phyloP scores from a whole-genome alignment of 371 early-diverging fungal genomes.

The Mortierella sp. region DNA sequence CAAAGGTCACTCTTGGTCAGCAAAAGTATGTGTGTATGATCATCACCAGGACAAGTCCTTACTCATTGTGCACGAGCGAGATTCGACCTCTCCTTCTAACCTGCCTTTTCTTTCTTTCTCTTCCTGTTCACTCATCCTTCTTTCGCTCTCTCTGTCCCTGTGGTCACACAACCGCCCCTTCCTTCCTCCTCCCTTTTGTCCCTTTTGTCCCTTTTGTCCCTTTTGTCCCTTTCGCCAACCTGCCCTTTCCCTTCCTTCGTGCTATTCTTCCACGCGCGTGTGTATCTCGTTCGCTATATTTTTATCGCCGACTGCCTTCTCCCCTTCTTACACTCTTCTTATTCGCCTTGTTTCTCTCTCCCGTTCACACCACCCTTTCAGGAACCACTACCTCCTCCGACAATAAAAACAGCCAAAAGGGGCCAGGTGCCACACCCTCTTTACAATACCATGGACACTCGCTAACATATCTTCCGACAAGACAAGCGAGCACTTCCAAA shows the following conservation, averaged over 20 bases:
- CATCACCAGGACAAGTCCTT: neutral
- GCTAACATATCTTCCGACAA: neutral
- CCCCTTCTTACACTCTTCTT: neutral
- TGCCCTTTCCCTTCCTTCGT: neutral
- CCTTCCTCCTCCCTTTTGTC: neutral
- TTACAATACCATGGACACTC: neutral
- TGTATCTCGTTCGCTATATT: neutral
- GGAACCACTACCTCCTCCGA: neutral
- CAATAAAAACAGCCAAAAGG: neutral
- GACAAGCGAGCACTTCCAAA: neutral
- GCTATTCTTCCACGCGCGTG: neutral
- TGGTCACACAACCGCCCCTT: neutral
- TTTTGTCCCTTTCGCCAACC: neutral
- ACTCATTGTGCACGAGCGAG: neutral
- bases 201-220: conserved; percentile 1
- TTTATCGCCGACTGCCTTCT: neutral
- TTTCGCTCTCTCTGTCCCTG: neutral
- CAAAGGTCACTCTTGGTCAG: neutral
- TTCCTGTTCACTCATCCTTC: neutral
- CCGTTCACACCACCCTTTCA: neutral
- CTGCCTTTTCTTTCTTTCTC: neutral
- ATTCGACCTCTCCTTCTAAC: neutral
- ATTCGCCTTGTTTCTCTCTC: conserved; percentile 2
- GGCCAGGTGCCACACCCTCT: neutral
- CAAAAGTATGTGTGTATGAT: neutral